Conservation (phyloP, 1,284 basidiomycete genomes). For the Pseudozyma flocculosa region DNA sequence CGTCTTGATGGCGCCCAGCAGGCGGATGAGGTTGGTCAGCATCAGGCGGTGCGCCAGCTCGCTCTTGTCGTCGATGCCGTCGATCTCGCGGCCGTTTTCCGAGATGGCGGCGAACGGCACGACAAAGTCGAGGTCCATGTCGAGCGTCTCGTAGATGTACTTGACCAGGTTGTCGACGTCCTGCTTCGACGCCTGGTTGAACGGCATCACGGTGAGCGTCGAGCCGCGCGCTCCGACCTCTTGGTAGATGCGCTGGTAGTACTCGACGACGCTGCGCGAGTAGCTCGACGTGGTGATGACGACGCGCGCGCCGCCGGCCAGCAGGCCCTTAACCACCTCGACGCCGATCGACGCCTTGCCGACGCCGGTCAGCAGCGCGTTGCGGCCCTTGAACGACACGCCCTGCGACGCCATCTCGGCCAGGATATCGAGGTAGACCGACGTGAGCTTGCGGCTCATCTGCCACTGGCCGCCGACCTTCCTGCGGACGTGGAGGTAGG, state of each 20-base stretch:
- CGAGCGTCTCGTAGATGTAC: slow-evolving; percentile 92
- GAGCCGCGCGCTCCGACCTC: slow-evolving; percentile 90
- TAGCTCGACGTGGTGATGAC: slow-evolving; percentile 81
- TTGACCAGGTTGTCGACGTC: slow-evolving; percentile 90
- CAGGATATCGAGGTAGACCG: slow-evolving; percentile 79
- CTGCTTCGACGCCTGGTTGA: slow-evolving; percentile 97
- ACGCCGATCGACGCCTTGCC: slow-evolving; percentile 96
- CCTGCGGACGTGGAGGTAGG: slow-evolving; percentile 91
- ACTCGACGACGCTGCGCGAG: slow-evolving; percentile 77
- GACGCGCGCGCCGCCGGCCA: slow-evolving; percentile 92
- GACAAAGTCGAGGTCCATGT: slow-evolving; percentile 95
- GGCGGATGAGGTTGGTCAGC: slow-evolving; percentile 79
- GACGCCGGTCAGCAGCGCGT: slow-evolving; percentile 93
- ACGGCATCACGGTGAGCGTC: slow-evolving; percentile 92
- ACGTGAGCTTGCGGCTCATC: slow-evolving; percentile 91
- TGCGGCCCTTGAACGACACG: slow-evolving; percentile 97
- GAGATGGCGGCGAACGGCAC: slow-evolving; percentile 97
- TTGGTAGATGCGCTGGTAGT: slow-evolving; percentile 98
- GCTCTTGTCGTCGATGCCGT: slow-evolving; percentile 92
- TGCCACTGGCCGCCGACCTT: slow-evolving; percentile 96
- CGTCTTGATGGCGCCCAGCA: slow-evolving; percentile 92
- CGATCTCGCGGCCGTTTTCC: slow-evolving; percentile 97
- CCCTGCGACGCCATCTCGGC: slow-evolving; percentile 97
- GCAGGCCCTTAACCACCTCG: slow-evolving; percentile 92
- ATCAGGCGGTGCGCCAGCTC: slow-evolving; percentile 92